phyloP scores from a whole-genome alignment of 495 filamentous ascomycete species.

The Penicillium argentinense region DNA sequence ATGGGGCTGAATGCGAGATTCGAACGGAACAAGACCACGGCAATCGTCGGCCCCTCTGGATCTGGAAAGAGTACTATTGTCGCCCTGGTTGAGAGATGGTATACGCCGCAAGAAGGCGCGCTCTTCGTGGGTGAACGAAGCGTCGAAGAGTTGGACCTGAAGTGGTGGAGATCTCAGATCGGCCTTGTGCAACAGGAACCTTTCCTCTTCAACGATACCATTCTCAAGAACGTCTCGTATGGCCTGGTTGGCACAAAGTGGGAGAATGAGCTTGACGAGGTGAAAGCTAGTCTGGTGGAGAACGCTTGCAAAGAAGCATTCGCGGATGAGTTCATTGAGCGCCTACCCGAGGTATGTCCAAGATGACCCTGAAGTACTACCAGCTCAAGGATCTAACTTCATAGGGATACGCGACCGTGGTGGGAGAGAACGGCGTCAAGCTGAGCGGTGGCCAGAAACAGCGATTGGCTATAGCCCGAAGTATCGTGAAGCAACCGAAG shows the following conservation, averaged over 20 bases:
- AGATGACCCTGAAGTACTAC: background rate
- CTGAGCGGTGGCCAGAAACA: slow-evolving; percentile 56
- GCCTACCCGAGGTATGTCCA: slow-evolving; percentile 27
- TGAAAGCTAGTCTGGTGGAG: slow-evolving; percentile 41
- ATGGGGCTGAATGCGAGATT: slow-evolving; percentile 41
- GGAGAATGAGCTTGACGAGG: slow-evolving; percentile 49
- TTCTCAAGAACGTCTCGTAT: slow-evolving; percentile 75
- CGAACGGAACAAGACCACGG: slow-evolving; percentile 44
- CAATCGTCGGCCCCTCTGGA: slow-evolving; percentile 59
- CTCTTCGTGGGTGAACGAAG: slow-evolving; percentile 46
- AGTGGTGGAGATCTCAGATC: slow-evolving; percentile 80
- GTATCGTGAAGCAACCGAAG: slow-evolving; percentile 78
- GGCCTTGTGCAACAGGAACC: slow-evolving; percentile 60
- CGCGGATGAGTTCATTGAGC: slow-evolving; percentile 43
- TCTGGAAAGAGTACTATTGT: slow-evolving; percentile 69
- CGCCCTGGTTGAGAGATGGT: slow-evolving; percentile 63
- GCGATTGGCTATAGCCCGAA: slow-evolving; percentile 67
- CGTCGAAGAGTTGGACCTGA: slow-evolving; percentile 65
- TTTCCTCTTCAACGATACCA: slow-evolving; percentile 66
- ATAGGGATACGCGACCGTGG: slow-evolving; percentile 35
- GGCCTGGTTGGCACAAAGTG: slow-evolving; percentile 68
- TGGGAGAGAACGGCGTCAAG: slow-evolving; percentile 35
- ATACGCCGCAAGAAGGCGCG: slow-evolving; percentile 49
- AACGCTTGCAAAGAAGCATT: slow-evolving; percentile 66
- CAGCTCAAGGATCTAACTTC: slow-evolving; percentile 21